A percentile compares a stretch with the other conserved stretches of the same genome.
These are phyloP conservation scores for Teratosphaeria nubilosa DNA, from an alignment of 2,329 filamentous ascomycete species.

Conservation along the genomic window DNA sequence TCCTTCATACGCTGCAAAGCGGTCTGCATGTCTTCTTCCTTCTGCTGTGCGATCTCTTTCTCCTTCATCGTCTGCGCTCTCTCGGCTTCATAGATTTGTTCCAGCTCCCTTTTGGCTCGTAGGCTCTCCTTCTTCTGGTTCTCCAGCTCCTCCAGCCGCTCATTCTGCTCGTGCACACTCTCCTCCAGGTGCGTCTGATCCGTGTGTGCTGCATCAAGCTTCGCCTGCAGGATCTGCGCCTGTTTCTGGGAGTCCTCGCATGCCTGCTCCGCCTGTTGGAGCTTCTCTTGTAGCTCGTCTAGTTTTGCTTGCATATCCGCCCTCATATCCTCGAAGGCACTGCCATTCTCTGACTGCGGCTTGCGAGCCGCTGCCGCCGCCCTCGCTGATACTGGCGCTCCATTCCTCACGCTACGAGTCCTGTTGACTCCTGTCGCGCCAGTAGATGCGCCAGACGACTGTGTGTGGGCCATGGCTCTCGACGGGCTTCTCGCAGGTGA, in stretches of 20 bases:
- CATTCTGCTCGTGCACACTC: conserved; percentile 73
- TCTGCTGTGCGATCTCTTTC: conserved; percentile 74
- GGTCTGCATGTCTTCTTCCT: conserved; percentile 81
- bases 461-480: conserved; percentile 8
- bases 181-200: conserved; percentile 86
- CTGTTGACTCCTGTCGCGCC: conserved; percentile 16
- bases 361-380: conserved; percentile 59
- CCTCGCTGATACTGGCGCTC: conserved; percentile 62
- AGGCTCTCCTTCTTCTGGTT: conserved; percentile 78
- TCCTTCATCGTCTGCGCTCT: conserved; percentile 79
- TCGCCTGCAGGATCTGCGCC: conserved; percentile 70
- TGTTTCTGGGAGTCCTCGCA: conserved; percentile 61
- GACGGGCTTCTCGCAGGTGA: conserved; percentile 12
- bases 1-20: conserved; percentile 91
- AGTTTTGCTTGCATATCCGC: conserved; percentile 70
- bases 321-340: conserved; percentile 46
- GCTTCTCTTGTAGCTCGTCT: conserved; percentile 73
- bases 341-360: conserved; percentile 26
- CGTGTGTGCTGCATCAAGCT: conserved; percentile 71
- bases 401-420: conserved; percentile 53
- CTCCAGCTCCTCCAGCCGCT: conserved; percentile 67
- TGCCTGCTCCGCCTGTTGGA: conserved; percentile 76
- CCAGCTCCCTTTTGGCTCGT: conserved; percentile 80
- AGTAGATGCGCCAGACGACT: conserved; percentile 7
- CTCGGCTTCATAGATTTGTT: conserved; percentile 86